These are phyloP conservation scores for Penicillium freii DNA, from an alignment of 2,329 filamentous ascomycete genomes.

Conservation along the genomic window DNA sequence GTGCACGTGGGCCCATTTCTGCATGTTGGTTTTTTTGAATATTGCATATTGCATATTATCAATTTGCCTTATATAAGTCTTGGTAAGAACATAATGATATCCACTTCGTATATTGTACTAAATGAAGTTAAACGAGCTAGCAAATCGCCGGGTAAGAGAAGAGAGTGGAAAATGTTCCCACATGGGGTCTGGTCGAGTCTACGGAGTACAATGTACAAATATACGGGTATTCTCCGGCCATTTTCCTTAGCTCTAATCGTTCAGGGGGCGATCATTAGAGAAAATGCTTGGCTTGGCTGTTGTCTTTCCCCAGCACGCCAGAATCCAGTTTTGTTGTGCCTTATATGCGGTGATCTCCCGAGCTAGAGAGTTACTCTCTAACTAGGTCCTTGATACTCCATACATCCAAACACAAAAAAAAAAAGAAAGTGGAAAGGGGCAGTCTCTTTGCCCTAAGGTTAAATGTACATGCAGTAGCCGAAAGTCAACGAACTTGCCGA, in stretches of 20 bases:
- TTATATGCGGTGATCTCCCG: neutral
- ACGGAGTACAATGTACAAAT: neutral
- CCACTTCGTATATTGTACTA: neutral
- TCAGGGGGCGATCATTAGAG: neutral
- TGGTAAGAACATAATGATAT: neutral
- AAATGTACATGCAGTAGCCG: neutral
- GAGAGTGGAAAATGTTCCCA: neutral
- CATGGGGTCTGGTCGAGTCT: neutral
- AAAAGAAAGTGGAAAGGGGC: neutral
- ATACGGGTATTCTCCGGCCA: constrained; percentile 4
- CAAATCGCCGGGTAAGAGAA: neutral
- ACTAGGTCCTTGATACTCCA: neutral
- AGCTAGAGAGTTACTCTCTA: neutral
- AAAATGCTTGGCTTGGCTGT: neutral
- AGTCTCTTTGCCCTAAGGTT: too few species aligned
- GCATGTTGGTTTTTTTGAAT: neutral
- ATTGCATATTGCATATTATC: neutral
- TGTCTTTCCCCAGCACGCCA: neutral
- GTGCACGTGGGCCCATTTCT: constrained; percentile 11
- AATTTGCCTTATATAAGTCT: too few species aligned
- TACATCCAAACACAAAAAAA: neutral
- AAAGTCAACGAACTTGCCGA: constrained; percentile 13
- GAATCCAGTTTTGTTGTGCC: neutral
- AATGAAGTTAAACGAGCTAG: neutral
- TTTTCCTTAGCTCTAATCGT: neutral